Percentiles rank a stretch among this genome's conserved stretches.
Evolutionary conservation across 148 eudicot genomes (phyloP).

Genomic region (Salicornia ramosissima): DNA sequence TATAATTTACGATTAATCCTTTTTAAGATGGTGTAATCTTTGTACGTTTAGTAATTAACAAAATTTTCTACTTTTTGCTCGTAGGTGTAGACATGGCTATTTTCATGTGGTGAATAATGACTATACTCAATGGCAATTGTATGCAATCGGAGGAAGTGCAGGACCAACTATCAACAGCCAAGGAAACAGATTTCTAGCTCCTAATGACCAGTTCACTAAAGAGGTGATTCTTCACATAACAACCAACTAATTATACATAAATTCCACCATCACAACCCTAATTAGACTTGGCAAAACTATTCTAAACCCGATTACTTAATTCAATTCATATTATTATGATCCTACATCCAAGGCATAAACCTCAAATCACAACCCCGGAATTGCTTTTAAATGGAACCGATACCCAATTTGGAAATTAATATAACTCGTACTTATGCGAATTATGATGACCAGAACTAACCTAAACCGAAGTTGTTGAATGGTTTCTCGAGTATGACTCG

Average conservation of each 20-base stretch:
- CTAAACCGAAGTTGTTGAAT: background rate
- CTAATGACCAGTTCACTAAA: conserved; percentile 26
- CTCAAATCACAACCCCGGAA: background rate
- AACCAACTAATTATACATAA: background rate
- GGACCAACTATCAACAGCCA: conserved; percentile 57
- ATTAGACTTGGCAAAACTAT: background rate
- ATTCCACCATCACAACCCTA: background rate
- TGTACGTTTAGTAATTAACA: background rate
- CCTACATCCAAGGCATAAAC: background rate
- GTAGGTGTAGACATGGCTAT: conserved; percentile 55
- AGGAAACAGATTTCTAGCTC: conserved; percentile 55
- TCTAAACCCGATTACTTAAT: background rate
- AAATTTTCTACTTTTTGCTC: background rate
- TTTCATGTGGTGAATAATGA: conserved; percentile 60
- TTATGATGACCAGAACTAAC: background rate
- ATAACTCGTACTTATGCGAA: too few species aligned
- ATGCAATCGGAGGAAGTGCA: conserved; percentile 67
- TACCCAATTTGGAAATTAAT: too few species aligned
- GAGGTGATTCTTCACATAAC: conserved; percentile 19
- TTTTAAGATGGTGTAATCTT: background rate
- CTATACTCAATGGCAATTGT: conserved; percentile 53
- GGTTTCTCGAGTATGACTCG: background rate
- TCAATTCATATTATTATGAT: too few species aligned
- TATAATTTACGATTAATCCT: too few species aligned
- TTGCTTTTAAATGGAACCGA: background rate